A percentile compares a stretch with the other conserved stretches of the same genome.
Conservation (phyloP, 257 asterid species). For the Solanum dulcamara region DNA sequence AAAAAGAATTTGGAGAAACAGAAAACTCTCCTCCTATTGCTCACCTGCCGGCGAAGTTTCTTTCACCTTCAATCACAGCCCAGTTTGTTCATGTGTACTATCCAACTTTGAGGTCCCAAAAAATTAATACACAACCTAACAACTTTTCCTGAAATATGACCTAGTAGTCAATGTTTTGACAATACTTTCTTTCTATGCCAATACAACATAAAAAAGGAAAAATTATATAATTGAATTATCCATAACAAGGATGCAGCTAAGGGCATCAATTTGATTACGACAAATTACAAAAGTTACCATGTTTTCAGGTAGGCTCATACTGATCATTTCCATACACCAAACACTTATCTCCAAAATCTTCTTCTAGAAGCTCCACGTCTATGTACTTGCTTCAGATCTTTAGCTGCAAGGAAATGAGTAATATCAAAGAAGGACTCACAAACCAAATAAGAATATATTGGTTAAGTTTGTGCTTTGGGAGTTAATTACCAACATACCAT, state of each 20-base stretch:
- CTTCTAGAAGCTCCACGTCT: slow-evolving; percentile 32
- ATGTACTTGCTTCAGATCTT: slow-evolving; percentile 28
- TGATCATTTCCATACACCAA: background rate
- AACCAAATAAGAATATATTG: background rate
- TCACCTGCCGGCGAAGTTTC: background rate
- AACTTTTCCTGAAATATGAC: background rate
- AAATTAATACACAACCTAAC: background rate
- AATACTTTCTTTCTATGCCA: background rate
- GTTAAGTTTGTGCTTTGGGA: background rate
- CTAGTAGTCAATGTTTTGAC: background rate
- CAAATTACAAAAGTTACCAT: background rate
- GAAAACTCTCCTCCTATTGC: background rate
- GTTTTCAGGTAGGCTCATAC: background rate
- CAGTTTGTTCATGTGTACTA: background rate
- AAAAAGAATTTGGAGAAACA: background rate
- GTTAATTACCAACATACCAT: background rate
- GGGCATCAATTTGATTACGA: background rate
- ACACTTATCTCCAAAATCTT: slow-evolving; percentile 30
- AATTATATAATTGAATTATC: background rate
- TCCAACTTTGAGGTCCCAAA: background rate
- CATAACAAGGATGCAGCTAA: background rate
- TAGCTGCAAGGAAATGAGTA: slow-evolving; percentile 23
- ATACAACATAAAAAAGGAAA: background rate
- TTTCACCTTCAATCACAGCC: background rate
- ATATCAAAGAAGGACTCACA: background rate